Percentiles rank a stretch among this genome's conserved stretches.
These are phyloP conservation scores for Leccinum obscurum DNA, from an alignment of 768 basidiomycete species.

Conservation along the genomic window DNA sequence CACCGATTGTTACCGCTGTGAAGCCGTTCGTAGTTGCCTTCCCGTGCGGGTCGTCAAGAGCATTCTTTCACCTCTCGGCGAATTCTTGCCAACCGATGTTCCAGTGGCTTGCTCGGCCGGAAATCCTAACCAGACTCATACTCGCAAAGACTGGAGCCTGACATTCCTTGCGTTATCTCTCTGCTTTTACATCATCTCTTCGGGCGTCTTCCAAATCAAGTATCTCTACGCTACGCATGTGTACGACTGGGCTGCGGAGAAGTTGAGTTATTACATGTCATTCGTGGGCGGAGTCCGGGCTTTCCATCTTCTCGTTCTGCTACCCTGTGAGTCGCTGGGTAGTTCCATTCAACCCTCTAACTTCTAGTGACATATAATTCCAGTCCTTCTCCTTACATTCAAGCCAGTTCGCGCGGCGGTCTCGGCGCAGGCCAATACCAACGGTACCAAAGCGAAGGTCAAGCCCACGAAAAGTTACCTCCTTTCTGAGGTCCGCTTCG, in stretches of 20 bases:
- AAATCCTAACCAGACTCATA: constrained; percentile 63
- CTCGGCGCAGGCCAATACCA: constrained; percentile 5
- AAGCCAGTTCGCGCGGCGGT: constrained; percentile 42
- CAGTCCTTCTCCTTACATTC: constrained; percentile 62
- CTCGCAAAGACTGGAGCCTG: constrained; percentile 69
- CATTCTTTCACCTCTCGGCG: constrained; percentile 62
- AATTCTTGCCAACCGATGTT: constrained; percentile 62
- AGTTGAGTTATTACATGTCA: constrained; percentile 78
- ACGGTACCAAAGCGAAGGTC: constrained; percentile 35
- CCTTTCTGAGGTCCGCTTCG: constrained; percentile 63
- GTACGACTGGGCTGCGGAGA: constrained; percentile 65
- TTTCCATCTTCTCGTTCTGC: constrained; percentile 60
- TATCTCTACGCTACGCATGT: constrained; percentile 77
- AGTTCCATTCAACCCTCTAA: constrained; percentile 29
- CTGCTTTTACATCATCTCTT: constrained; percentile 64
- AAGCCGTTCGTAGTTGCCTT: constrained; percentile 10
- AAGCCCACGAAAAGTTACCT: constrained; percentile 51
- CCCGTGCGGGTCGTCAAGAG: constrained; percentile 36
- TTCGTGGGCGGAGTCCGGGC: constrained; percentile 65
- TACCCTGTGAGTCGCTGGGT: constrained; percentile 55
- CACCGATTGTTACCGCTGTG: neutral
- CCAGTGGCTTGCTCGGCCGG: constrained; percentile 42
- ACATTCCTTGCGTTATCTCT: constrained; percentile 63
- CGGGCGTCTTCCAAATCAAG: constrained; percentile 73
- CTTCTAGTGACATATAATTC: constrained; percentile 26